phyloP scores from a whole-genome alignment of 73 alveolate species.

The Paramecium sexaurelia region DNA sequence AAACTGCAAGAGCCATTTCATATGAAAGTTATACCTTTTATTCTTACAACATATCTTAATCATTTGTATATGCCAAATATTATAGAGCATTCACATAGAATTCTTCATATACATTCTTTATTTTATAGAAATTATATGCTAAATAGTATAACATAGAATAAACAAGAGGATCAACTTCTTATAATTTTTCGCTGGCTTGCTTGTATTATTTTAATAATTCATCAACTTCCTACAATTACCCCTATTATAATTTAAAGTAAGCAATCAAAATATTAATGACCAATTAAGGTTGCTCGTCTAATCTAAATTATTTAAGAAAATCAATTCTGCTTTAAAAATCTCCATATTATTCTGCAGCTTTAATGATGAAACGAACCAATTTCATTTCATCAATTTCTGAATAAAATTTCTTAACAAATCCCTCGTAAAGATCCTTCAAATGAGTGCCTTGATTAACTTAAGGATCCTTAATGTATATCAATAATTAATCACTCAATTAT shows the following conservation, averaged over 20 bases:
- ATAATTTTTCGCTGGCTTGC: constrained; percentile 15
- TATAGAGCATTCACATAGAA: constrained; percentile 65
- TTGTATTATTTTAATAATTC: constrained; percentile 41
- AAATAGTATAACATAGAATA: constrained; percentile 56
- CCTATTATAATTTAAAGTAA: background rate
- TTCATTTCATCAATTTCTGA: constrained; percentile 51
- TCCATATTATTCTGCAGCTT: constrained; percentile 58
- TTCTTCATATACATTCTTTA: constrained; percentile 63
- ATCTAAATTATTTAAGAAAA: background rate
- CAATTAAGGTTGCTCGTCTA: background rate
- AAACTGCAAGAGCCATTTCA: constrained; percentile 66
- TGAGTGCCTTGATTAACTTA: background rate
- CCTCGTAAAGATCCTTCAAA: constrained; percentile 56
- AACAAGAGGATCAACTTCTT: constrained; percentile 64
- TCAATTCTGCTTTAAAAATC: background rate
- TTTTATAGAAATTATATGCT: constrained; percentile 51
- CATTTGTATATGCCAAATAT: constrained; percentile 62
- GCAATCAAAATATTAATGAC: background rate
- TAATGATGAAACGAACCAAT: constrained; percentile 48
- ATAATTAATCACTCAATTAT: background rate
- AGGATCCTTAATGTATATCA: constrained; percentile 39
- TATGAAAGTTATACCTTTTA: constrained; percentile 25
- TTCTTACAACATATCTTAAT: constrained; percentile 1
- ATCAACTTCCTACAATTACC: constrained; percentile 52
- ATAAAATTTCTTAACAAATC: constrained; percentile 59